A percentile compares a stretch with the other conserved stretches of the same genome.
Evolutionary conservation across 164 flowering plant species (phyloP).

Genomic region (Liquidambar formosana): DNA sequence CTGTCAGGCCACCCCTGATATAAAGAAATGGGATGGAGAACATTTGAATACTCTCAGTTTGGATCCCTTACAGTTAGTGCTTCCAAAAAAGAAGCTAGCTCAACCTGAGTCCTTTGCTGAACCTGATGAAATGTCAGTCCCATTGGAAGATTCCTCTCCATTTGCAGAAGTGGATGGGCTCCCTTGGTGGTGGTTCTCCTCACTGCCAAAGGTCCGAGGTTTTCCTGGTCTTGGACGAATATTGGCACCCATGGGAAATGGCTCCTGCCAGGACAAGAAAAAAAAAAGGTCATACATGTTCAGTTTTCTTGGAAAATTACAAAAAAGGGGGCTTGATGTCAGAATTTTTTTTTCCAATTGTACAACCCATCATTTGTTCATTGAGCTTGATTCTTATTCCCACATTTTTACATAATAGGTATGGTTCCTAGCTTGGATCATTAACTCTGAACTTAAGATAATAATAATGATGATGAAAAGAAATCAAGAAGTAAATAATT

Average conservation of each 20-base stretch:
- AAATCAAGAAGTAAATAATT: too few species aligned
- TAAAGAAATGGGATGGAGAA: slow-evolving; percentile 18
- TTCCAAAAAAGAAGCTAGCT: slow-evolving; percentile 6
- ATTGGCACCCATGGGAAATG: slow-evolving; percentile 41
- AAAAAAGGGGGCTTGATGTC: not conserved
- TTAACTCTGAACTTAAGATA: not conserved
- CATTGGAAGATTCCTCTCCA: slow-evolving; percentile 27
- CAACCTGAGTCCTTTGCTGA: slow-evolving; percentile 24
- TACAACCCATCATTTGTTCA: not conserved
- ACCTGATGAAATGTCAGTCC: slow-evolving; percentile 19
- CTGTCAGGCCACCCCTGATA: slow-evolving; percentile 20
- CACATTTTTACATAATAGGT: not conserved
- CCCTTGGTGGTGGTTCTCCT: slow-evolving; percentile 24
- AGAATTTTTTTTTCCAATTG: not conserved
- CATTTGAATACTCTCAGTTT: slow-evolving; percentile 6
- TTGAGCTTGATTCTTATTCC: not conserved
- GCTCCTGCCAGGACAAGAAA: slow-evolving; percentile 30
- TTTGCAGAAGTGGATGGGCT: slow-evolving; percentile 18
- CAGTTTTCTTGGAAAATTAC: not conserved
- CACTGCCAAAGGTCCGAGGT: slow-evolving; percentile 21
- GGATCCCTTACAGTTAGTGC: slow-evolving; percentile 13
- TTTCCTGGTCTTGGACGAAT: slow-evolving; percentile 39
- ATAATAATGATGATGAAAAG: too few species aligned
- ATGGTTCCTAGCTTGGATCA: not conserved
- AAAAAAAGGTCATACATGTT: not conserved